These are phyloP conservation scores for Suillus lakei DNA, from an alignment of 768 basidiomycete species.

Conservation along the genomic window DNA sequence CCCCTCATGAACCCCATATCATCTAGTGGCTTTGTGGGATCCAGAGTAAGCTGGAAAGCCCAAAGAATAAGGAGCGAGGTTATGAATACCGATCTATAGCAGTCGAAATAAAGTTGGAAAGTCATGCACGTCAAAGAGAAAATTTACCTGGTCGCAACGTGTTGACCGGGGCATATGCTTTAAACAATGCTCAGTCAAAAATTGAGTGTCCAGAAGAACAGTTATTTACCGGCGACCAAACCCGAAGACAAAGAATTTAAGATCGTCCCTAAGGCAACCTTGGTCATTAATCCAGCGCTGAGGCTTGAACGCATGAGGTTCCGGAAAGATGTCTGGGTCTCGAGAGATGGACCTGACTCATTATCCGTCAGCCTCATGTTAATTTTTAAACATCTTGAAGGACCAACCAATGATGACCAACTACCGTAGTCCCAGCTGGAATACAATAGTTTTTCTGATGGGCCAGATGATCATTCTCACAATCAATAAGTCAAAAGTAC, in stretches of 20 bases:
- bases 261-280: background rate
- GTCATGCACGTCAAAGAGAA: background rate
- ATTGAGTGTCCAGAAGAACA: background rate
- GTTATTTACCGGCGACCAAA: background rate
- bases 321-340: background rate
- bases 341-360: background rate
- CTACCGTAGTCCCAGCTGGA: background rate
- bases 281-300: background rate
- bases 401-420: background rate
- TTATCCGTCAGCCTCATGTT: background rate
- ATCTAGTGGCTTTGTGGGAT: background rate
- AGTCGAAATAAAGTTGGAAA: background rate
- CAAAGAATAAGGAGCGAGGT: background rate
- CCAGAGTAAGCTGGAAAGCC: background rate
- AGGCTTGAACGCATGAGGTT: background rate
- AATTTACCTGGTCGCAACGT: background rate
- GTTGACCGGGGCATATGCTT: background rate
- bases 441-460: background rate
- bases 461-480: background rate
- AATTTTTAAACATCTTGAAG: background rate
- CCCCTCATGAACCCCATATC: background rate
- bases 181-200: background rate
- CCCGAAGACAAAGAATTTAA: constrained; percentile 1
- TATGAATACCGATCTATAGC: background rate
- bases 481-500: background rate